These are phyloP conservation scores for Brassica cretica DNA, from an alignment of 345 rosid species.

Conservation along the genomic window DNA sequence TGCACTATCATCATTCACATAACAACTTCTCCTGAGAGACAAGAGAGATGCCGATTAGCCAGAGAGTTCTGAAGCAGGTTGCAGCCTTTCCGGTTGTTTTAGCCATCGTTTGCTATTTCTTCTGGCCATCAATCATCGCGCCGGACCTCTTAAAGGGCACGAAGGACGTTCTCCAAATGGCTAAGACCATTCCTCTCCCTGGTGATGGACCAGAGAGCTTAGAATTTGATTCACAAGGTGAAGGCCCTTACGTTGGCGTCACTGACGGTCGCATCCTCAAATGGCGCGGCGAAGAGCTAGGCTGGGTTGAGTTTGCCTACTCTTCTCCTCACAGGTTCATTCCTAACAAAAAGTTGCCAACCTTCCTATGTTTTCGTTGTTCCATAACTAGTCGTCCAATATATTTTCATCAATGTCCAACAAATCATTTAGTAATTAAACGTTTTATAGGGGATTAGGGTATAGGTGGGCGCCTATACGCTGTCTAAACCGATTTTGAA, in stretches of 20 bases:
- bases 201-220: constrained; percentile 37
- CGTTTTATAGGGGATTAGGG: background rate
- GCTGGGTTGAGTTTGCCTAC: constrained; percentile 67
- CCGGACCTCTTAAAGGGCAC: constrained; percentile 13
- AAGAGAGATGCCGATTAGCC: constrained; percentile 17
- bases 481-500: background rate
- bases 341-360: background rate
- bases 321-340: constrained; percentile 52
- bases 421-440: too few species aligned
- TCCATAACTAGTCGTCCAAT: background rate
- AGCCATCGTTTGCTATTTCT: constrained; percentile 17
- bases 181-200: constrained; percentile 34
- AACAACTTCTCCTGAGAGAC: background rate
- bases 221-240: constrained; percentile 34
- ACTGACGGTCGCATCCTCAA: constrained; percentile 66
- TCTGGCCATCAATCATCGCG: constrained; percentile 30
- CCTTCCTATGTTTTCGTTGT: background rate
- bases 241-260: constrained; percentile 61
- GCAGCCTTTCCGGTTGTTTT: constrained; percentile 21
- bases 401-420: background rate
- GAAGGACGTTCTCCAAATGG: constrained; percentile 17
- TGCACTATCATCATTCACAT: constrained; percentile 3
- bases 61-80: constrained; percentile 5
- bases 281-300: constrained; percentile 38
- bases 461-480: background rate